Conservation (phyloP, 2,329 filamentous ascomycete genomes). For the Lachnellula suecica region DNA sequence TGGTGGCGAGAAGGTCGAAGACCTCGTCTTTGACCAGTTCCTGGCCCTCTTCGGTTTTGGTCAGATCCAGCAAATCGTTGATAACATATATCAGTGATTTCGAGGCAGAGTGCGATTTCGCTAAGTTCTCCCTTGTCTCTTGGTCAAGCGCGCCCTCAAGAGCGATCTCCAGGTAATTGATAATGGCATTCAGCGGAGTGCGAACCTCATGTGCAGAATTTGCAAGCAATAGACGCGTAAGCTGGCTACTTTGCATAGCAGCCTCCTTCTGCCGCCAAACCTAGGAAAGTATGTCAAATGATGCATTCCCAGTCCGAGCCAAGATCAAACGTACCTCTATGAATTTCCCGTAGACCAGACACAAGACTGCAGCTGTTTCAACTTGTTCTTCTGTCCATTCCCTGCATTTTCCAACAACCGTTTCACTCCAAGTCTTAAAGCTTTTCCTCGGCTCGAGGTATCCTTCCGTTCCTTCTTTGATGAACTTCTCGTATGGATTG, state of each 20-base stretch:
- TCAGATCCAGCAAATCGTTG: constrained; percentile 85
- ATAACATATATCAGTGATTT: constrained; percentile 93
- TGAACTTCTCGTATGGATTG: constrained; percentile 78
- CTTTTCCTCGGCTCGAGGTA: constrained; percentile 78
- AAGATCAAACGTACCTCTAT: constrained; percentile 64
- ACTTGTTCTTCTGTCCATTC: constrained; percentile 90
- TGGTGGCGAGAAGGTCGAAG: constrained; percentile 69
- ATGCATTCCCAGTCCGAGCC: constrained; percentile 47
- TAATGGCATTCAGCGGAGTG: constrained; percentile 88
- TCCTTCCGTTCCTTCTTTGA: constrained; percentile 69
- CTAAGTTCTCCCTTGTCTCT: constrained; percentile 81
- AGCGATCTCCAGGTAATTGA: constrained; percentile 91
- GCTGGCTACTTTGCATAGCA: constrained; percentile 75
- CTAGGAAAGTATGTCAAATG: constrained; percentile 54
- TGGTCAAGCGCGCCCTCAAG: constrained; percentile 76
- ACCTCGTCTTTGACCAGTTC: constrained; percentile 77
- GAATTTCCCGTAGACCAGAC: constrained; percentile 80
- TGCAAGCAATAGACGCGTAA: constrained; percentile 75
- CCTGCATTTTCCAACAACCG: constrained; percentile 74
- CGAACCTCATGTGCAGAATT: constrained; percentile 92
- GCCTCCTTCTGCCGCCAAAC: constrained; percentile 91
- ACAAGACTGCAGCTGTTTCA: constrained; percentile 84
- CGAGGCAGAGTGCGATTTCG: constrained; percentile 84
- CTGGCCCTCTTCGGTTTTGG: constrained; percentile 82
- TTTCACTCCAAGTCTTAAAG: constrained; percentile 81